Base-by-base conservation (phyloP, 805 yeast genomes). In the Cyberlindnera euphorbiiphila region DNA sequence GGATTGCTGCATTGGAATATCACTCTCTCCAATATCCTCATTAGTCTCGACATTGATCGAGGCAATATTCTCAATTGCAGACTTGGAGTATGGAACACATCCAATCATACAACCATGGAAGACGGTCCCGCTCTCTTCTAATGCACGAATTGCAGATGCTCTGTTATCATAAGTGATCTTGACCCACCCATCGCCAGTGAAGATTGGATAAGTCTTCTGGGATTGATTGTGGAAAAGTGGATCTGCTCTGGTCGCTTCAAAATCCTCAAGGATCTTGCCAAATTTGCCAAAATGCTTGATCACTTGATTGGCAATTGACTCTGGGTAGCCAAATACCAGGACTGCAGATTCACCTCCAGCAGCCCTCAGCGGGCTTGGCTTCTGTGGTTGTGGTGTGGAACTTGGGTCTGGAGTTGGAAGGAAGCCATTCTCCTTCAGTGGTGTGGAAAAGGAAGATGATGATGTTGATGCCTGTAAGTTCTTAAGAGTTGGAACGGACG, bases 151-250 rank as follows among this genome's bases (percentile, higher is more conserved):
- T 3, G 95, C 96, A 9, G 89, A 72, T 2, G 81, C 66, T 7
- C 83, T 74, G 41, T 79, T 81, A 40, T 78, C 82, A 59, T 77
- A 93, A 4, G 97, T 89, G 37, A 91, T 57, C 55, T 88, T 85
- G n/a, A 89, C 78, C 98, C 98, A 91, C 26, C 85, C 79, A 31
- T 78, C 74, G 1, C 98, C 98, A 10, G 89, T 73, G 60, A 77
- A 84, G 8, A 91, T 81, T 4, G 96, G 94, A 53, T 65, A 58
- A 47, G 61, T 67, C 41, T 59, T 62, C 47, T 57, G 10, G n/a
- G n/a, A 4, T 9, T 32, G 25, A 15, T 37, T 43, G 25, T 45
- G 55, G 28, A 49, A 52, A 26, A 51, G 46, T 24, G 54, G 47
- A 38, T 50, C 52, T 20, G 44, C 44, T 34, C 60, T 53, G 6